Evolutionary conservation across 2,329 filamentous ascomycete genomes (phyloP).

Genomic region (Cladosporium sp.): DNA sequence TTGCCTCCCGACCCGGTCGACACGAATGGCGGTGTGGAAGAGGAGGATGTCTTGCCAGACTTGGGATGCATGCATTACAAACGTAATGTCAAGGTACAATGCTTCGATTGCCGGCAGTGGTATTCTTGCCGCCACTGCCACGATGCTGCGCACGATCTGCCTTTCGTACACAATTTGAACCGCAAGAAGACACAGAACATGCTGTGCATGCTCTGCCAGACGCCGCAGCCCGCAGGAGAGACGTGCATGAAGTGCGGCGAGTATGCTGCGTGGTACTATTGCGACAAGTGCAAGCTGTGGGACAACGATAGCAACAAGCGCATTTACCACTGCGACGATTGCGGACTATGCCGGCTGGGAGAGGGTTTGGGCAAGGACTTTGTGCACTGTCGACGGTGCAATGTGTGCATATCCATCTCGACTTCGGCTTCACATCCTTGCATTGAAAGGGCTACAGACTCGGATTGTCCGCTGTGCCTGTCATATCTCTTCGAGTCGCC

Average conservation of each 20-base stretch:
- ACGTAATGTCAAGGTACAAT: constrained; percentile 93
- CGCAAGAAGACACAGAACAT: constrained; percentile 86
- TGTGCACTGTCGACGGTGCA: constrained; percentile 96
- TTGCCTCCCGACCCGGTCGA: constrained; percentile 22
- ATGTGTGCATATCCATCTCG: constrained; percentile 87
- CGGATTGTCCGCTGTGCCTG: constrained; percentile 93
- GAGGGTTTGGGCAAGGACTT: constrained; percentile 93
- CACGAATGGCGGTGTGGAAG: constrained; percentile 1
- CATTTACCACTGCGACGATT: constrained; percentile 95
- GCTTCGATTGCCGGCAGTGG: constrained; percentile 83
- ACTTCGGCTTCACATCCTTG: constrained; percentile 84
- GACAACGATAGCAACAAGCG: constrained; percentile 86
- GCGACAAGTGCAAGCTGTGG: constrained; percentile 92
- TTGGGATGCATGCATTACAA: constrained; percentile 91
- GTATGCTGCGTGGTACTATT: constrained; percentile 84
- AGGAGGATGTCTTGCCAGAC: constrained; percentile 41
- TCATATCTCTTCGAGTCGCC: constrained; percentile 95
- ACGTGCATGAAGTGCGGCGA: constrained; percentile 73
- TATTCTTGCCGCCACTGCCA: constrained; percentile 95
- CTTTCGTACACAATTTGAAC: constrained; percentile 54
- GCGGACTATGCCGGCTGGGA: constrained; percentile 89
- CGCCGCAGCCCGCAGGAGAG: constrained; percentile 76
- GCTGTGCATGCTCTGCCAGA: constrained; percentile 93
- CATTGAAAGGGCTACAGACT: constrained; percentile 90
- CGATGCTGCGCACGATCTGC: constrained; percentile 69